Percentiles rank a stretch among this genome's conserved stretches.
Conservation (phyloP, 2,329 filamentous ascomycete genomes). For the Penicillium sp. region DNA sequence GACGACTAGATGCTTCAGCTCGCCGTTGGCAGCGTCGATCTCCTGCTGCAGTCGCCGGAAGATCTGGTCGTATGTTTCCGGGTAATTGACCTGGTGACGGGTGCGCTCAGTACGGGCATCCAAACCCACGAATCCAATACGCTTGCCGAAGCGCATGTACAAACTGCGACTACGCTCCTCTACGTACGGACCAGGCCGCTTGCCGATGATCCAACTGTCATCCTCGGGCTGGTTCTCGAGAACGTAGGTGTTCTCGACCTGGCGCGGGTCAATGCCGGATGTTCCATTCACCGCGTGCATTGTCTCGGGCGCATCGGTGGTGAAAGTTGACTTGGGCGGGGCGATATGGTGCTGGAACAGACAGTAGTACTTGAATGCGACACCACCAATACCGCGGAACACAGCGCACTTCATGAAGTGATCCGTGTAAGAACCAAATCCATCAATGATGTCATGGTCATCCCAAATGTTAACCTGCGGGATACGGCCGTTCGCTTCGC, state of each 20-base stretch:
- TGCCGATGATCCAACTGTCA: constrained; percentile 77
- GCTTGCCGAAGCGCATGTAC: constrained; percentile 68
- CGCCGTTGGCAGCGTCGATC: constrained; percentile 56
- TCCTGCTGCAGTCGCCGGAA: constrained; percentile 62
- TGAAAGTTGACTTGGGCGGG: constrained; percentile 84
- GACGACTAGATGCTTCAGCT: constrained; percentile 68
- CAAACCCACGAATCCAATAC: constrained; percentile 68
- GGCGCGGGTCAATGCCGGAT: constrained; percentile 67
- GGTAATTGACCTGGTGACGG: constrained; percentile 89
- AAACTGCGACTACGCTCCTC: constrained; percentile 66
- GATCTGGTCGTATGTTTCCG: constrained; percentile 66
- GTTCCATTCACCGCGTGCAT: constrained; percentile 57
- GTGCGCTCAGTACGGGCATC: constrained; percentile 76
- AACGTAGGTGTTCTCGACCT: constrained; percentile 78
- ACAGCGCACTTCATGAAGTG: constrained; percentile 70
- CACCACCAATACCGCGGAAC: constrained; percentile 69
- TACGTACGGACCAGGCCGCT: constrained; percentile 71
- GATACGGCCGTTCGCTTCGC: constrained; percentile 66
- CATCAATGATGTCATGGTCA: constrained; percentile 70
- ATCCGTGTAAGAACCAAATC: constrained; percentile 70
- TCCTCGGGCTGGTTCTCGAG: constrained; percentile 64
- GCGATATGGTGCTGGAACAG: constrained; percentile 78
- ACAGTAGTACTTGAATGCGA: constrained; percentile 66
- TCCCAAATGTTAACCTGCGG: constrained; percentile 71
- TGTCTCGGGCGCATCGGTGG: constrained; percentile 70